Base-by-base conservation (phyloP, 352 stramenopile genomes). In the Pythium phragmitis region DNA sequence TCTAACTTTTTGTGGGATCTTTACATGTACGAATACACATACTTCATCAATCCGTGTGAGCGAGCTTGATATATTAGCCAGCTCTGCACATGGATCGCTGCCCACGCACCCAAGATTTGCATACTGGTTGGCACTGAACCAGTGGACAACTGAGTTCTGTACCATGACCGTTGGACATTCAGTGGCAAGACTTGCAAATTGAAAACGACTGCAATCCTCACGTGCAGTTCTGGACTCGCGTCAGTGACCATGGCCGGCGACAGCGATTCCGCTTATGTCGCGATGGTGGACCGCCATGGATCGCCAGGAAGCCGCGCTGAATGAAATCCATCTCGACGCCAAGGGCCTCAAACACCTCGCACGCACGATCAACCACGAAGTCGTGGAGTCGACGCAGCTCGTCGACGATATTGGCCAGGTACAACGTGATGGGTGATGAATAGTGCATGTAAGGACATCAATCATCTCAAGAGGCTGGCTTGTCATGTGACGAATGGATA, bases 351-450 rank as follows among this genome's bases (percentile, higher is more conserved):
- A 87, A 72, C 79, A 86, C 63, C 76, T 91, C 41, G 85, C 85
- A 39, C 76, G 81, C 16, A 81, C 80, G 21, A 94, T 94, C 63
- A 91, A 94, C 55, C 74, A 73, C 61, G 85, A 94, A 72, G 82
- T 91, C 14, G 67, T 89, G 23, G 76, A 87, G 57, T 83, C 91
- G 57, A 92, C 86, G 55, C 61, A 75, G 64, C 83, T 91, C 70
- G 82, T 94, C 63, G 79, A 88, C 64, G 77, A 91, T 66, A 82
- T 94, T 48, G 69, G 68, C 63, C 71, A 75, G 45, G 82, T 91
- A 77, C 55, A 78, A n/a, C 13, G 45, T 30, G 7, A 16, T 17
- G 16, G n/a, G 34, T 11, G 17, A 7, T 30, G 45, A 54, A 23
- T 9, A 21, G 1, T 54, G 45, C 7, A 51, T 51, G n/a, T 16